Evolutionary conservation across 1,284 basidiomycete species (phyloP).

Genomic region (Exsudoporus floridanus): DNA sequence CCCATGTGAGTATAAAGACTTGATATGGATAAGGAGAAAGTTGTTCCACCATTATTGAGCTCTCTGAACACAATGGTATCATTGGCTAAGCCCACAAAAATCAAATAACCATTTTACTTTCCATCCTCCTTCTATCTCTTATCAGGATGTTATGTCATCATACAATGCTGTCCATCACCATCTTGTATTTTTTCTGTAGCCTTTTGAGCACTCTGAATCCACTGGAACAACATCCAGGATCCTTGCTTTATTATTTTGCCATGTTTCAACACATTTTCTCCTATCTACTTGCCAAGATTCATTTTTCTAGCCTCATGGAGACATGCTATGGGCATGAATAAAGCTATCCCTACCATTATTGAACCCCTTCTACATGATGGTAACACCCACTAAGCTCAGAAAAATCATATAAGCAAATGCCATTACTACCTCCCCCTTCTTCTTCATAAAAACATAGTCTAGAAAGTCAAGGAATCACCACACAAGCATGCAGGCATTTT

Average conservation of each 20-base stretch:
- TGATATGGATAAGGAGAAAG: too few species aligned
- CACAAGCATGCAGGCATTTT: too few species aligned
- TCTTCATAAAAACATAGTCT: not conserved
- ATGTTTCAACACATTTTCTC: not conserved
- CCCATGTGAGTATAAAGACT: too few species aligned
- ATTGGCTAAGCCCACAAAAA: too few species aligned
- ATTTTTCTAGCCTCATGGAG: not conserved
- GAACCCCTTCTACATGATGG: not conserved
- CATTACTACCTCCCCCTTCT: not conserved
- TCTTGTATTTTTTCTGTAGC: too few species aligned
- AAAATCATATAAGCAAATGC: not conserved
- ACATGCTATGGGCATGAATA: not conserved
- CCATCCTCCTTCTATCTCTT: too few species aligned
- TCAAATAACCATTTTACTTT: too few species aligned
- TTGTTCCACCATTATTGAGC: too few species aligned
- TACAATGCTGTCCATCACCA: too few species aligned
- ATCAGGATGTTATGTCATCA: too few species aligned
- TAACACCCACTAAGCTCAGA: not conserved
- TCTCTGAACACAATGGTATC: too few species aligned
- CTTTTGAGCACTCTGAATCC: too few species aligned
- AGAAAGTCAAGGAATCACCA: not conserved
- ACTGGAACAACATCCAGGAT: not conserved
- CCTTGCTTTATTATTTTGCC: not conserved
- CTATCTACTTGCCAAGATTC: not conserved
- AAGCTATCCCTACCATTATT: not conserved